A percentile compares a stretch with the other conserved stretches of the same genome.
phyloP scores from a whole-genome alignment of 805 yeast genomes.

The Helenozyma rhizophorensis region DNA sequence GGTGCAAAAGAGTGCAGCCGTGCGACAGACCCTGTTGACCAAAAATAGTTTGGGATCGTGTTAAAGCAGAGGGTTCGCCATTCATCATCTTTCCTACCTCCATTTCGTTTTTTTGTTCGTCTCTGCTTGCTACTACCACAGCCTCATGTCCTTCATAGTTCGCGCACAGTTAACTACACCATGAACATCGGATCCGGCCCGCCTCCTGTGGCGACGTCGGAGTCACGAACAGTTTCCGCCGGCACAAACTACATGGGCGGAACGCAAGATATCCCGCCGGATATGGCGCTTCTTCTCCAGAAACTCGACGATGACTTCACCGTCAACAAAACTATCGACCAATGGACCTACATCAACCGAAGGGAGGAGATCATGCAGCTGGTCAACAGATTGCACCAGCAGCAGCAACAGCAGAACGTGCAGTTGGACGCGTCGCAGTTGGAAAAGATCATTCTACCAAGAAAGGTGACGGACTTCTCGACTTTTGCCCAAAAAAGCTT shows the following conservation, averaged over 20 bases:
- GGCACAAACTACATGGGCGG: conserved; percentile 11
- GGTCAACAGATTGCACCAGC: conserved; percentile 32
- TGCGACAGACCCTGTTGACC: no score
- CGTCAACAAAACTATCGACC: conserved; percentile 38
- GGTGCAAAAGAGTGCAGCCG: no score
- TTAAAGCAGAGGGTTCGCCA: no score
- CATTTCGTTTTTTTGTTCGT: no score
- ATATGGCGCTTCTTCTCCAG: conserved; percentile 39
- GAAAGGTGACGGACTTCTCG: conserved; percentile 33
- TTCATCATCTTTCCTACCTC: no score
- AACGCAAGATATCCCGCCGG: conserved; percentile 40
- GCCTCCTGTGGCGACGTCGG: conserved; percentile 1
- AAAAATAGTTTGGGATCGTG: no score
- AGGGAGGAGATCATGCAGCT: conserved; percentile 41
- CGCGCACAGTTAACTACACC: neutral
- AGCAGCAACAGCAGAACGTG: conserved; percentile 18
- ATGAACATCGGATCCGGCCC: conserved; percentile 11
- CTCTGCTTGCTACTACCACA: no score
- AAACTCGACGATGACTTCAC: conserved; percentile 40
- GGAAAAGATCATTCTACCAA: conserved; percentile 62
- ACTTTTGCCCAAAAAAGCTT: conserved; percentile 47
- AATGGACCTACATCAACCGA: conserved; percentile 43
- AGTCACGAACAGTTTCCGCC: conserved; percentile 5
- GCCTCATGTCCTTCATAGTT: no score
- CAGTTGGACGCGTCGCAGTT: conserved; percentile 32